These are phyloP conservation scores for Yamadazyma scolyti DNA, from an alignment of 805 yeast species.

Conservation along the genomic window DNA sequence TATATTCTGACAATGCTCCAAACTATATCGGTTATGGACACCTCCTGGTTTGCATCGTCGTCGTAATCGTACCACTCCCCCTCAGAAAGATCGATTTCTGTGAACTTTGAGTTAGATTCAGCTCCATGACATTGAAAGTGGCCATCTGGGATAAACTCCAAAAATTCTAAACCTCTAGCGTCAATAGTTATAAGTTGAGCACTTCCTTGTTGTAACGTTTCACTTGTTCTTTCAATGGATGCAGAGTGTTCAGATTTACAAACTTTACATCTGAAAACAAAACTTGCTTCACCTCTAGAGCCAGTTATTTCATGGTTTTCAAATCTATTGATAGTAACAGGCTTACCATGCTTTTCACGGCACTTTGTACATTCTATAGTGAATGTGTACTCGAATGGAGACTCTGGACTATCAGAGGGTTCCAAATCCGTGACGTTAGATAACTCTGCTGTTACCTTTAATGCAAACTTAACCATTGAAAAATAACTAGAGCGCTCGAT, in stretches of 20 bases:
- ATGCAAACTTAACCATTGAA: slow-evolving; percentile 35
- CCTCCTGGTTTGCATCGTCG: slow-evolving; percentile 77
- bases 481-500: too few relatives aligned
- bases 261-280: slow-evolving; percentile 69
- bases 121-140: slow-evolving; percentile 53
- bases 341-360: slow-evolving; percentile 71
- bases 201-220: slow-evolving; percentile 29
- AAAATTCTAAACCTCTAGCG: slow-evolving; percentile 78
- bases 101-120: slow-evolving; percentile 49
- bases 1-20: slow-evolving; percentile 53
- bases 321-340: slow-evolving; percentile 61
- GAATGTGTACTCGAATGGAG: slow-evolving; percentile 76
- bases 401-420: slow-evolving; percentile 55
- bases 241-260: slow-evolving; percentile 50
- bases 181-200: slow-evolving; percentile 65
- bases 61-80: slow-evolving; percentile 96
- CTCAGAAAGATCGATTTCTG: slow-evolving; percentile 68
- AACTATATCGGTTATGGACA: slow-evolving; percentile 67
- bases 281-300: slow-evolving; percentile 79
- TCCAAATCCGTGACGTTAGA: slow-evolving; percentile 52
- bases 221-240: slow-evolving; percentile 26
- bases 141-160: slow-evolving; percentile 67
- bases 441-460: slow-evolving; percentile 43
- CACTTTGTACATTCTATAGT: slow-evolving; percentile 73
- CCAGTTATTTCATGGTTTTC: slow-evolving; percentile 66